Evolutionary conservation across 129 eudicot species (phyloP).

Genomic region (Centrapalus pauciflorus): DNA sequence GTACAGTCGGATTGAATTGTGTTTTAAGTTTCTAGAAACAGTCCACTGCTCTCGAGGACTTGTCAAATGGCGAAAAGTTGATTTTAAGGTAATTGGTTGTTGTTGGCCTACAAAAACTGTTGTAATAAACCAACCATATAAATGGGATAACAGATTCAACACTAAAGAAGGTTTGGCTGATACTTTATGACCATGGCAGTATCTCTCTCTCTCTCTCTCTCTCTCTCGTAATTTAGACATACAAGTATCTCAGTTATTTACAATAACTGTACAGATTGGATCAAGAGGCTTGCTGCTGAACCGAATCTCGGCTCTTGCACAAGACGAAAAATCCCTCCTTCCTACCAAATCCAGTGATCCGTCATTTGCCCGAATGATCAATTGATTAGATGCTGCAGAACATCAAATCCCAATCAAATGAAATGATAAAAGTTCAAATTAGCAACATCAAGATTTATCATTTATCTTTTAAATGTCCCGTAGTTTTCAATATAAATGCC

Average conservation of each 20-base stretch:
- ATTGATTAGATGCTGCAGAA: not conserved
- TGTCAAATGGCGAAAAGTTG: too few relatives aligned
- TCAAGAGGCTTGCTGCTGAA: not conserved
- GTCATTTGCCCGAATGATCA: slow-evolving; percentile 9
- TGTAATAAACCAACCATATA: not conserved
- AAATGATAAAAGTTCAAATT: too few relatives aligned
- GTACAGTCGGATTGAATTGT: too few relatives aligned
- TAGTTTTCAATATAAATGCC: too few relatives aligned
- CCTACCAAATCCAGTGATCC: not conserved
- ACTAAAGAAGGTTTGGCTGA: not conserved
- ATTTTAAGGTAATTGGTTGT: too few relatives aligned
- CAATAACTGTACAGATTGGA: slow-evolving; percentile 25
- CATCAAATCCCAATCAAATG: not conserved
- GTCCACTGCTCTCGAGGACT: too few relatives aligned
- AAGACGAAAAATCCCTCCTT: slow-evolving; percentile 11
- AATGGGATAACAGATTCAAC: not conserved
- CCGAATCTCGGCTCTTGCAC: not conserved
- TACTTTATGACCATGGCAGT: slow-evolving; percentile 5
- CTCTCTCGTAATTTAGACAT: not conserved
- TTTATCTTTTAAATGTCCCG: too few relatives aligned
- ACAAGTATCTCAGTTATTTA: slow-evolving; percentile 13
- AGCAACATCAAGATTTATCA: too few relatives aligned
- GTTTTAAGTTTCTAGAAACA: too few relatives aligned
- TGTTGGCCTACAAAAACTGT: too few relatives aligned
- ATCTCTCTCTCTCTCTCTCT: slow-evolving; percentile 7